Evolutionary conservation across 257 asterid species (phyloP), one percentile per base, ranked within the genome.

Genomic region (Scutellaria baicalensis): DNA sequence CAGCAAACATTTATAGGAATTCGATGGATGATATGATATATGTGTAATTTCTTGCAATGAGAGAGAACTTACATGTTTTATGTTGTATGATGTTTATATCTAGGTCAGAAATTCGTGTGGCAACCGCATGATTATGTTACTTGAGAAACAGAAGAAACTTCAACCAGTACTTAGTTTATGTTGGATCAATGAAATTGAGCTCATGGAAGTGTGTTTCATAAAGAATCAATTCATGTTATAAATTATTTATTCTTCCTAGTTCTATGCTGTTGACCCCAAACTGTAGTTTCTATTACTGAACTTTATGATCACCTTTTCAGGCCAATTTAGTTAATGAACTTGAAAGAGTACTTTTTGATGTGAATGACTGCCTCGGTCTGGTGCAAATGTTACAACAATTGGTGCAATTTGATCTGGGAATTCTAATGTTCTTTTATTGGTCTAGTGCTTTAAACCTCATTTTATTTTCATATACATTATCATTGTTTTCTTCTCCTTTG

Each of bases 341-440:
- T 57, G 57, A 42, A 42, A 43, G 49, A 39, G 27, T 8, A 62
- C 45, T 43, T 64, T 23, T 36, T 4, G 18, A 65, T 35, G 11
- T 54, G 70, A 16, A 42, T 33, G 58, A 23, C 21, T 73, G 72
- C 52, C 51, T 66, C 69, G 69, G n/a, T n/a, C n/a, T n/a, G n/a
- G n/a, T n/a, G n/a, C n/a, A 43, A 7, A 43, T 16, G 23, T 6
- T 57, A 36, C 33, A 55, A 21, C 21, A 48, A 14, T 51, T 69
- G 47, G 56, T 62, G 60, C 66, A 69, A 69, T 56, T 70, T 16
- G 35, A 51, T 36, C 36, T 27, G 38, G 47, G 51, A 64, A 63
- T 42, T 7, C 2, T 14, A 51, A 10, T 52, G 31, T 42, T 58
- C 33, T 27, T 18, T 16, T 27, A 27, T 57, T 56, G 6, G 5